phyloP scores from a whole-genome alignment of 2,329 filamentous ascomycete species.

The Fusarium transvaalense region DNA sequence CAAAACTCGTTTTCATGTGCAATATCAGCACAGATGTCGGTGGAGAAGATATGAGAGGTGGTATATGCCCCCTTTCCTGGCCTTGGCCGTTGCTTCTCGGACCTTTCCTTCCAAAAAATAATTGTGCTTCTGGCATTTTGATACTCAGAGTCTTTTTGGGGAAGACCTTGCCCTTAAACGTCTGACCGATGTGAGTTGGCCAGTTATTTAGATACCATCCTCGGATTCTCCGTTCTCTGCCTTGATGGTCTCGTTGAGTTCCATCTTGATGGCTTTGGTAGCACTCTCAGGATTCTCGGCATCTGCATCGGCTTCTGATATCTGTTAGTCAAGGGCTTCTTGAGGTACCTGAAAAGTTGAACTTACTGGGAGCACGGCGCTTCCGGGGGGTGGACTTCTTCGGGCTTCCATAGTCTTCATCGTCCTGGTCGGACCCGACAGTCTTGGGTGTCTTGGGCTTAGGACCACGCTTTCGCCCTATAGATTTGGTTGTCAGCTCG shows the following conservation, averaged over 20 bases:
- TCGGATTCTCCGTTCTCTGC: conserved; percentile 8
- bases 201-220: background rate
- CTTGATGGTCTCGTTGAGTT: conserved; percentile 37
- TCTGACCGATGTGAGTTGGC: background rate
- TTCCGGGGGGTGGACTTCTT: conserved; percentile 40
- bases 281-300: conserved; percentile 28
- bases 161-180: background rate
- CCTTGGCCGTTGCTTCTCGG: background rate
- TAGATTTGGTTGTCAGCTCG: conserved; percentile 2
- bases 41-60: background rate
- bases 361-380: conserved; percentile 36
- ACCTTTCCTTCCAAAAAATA: background rate
- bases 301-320: background rate
- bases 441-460: conserved; percentile 33
- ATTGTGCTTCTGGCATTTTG: background rate
- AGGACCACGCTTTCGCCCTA: conserved; percentile 42
- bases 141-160: background rate
- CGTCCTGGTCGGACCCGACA: background rate
- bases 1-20: conserved; percentile 24
- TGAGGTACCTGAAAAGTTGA: background rate
- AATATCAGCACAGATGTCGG: background rate
- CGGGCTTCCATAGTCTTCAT: background rate
- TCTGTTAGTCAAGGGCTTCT: conserved; percentile 8
- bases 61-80: background rate
- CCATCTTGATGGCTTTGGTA: conserved; percentile 36